Evolutionary conservation across 2,329 filamentous ascomycete genomes (phyloP), one percentile per base, ranked within the genome.

Genomic region (Tympanopsis confertula): DNA sequence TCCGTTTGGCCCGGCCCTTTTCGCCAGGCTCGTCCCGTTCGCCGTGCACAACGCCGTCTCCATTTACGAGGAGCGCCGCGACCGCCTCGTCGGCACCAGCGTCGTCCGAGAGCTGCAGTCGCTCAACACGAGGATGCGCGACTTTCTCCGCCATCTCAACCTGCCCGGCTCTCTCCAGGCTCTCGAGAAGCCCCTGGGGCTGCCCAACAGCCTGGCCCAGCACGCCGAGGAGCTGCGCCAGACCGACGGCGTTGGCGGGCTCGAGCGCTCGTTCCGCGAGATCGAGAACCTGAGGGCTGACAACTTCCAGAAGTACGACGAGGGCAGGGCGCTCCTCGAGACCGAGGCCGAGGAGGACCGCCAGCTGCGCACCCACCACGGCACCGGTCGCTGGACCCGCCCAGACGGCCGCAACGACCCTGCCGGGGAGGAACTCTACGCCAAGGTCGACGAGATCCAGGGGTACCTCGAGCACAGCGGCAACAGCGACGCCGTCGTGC

Each of bases 161-260:
- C 63, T 86, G 1, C 81, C 81, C 1, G 81, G 81, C 1, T 82
- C 80, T 19, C 56, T 86, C 4, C 80, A 85, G 55, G 81, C 81
- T 1, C 59, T 86, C 2, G 81, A 86, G 51, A 85, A 84, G 50
- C 80, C 81, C 1, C 61, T 85, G 2, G 81, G 81, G 0, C 55
- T 86, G n/a, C 81, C 81, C 5, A 76, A 78, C 12, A 71, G 68
- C n/a, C 57, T 86, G 2, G 66, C 78, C 12, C 74, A 77, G 3
- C 81, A 85, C 49, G 80, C 80, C 1, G 79, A 85, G 52, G 81
- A 84, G 47, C 72, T 86, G 38, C 65, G 78, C 24, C 80, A 85
- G 54, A 74, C 81, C 52, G 78, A 82, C 48, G 80, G 78, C 1
- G 56, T 83, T 13, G 71, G 77, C 41, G 65, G 74, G 19, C 55